Conservation (phyloP, 1,284 basidiomycete species). For the Pseudozyma sp. region DNA sequence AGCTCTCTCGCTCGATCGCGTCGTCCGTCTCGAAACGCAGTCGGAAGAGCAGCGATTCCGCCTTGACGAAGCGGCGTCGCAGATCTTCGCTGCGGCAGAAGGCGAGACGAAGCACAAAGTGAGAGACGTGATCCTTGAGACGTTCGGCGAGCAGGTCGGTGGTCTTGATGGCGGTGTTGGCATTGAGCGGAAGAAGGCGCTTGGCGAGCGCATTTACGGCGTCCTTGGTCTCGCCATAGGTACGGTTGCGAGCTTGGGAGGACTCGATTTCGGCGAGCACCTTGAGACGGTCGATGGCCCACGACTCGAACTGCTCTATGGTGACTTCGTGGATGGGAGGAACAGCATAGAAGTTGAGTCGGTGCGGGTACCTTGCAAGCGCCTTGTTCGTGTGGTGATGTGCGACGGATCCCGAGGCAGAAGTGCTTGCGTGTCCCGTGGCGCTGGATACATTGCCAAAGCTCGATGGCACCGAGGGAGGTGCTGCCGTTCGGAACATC, state of each 20-base stretch:
- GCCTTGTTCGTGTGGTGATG: slow-evolving; percentile 40
- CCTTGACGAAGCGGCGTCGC: slow-evolving; percentile 86
- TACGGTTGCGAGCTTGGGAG: slow-evolving; percentile 83
- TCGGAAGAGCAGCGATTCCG: slow-evolving; percentile 86
- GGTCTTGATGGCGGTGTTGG: slow-evolving; percentile 72
- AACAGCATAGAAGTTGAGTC: slow-evolving; percentile 76
- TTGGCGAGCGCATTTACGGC: slow-evolving; percentile 75
- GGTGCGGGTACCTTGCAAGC: slow-evolving; percentile 53
- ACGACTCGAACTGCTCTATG: slow-evolving; percentile 94
- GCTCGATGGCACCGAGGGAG: slow-evolving; percentile 33
- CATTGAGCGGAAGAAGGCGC: slow-evolving; percentile 80
- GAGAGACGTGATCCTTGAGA: slow-evolving; percentile 87
- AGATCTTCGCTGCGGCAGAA: slow-evolving; percentile 97
- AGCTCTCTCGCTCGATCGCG: slow-evolving; percentile 75
- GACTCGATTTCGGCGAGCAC: slow-evolving; percentile 96
- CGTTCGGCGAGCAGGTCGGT: slow-evolving; percentile 76
- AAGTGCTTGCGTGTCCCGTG: slow-evolving; percentile 23
- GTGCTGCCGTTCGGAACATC: slow-evolving; percentile 49
- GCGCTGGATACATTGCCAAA: slow-evolving; percentile 28
- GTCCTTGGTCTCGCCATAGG: slow-evolving; percentile 79
- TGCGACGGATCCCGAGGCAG: slow-evolving; percentile 37
- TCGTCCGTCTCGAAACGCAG: slow-evolving; percentile 84
- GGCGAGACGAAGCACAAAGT: slow-evolving; percentile 93
- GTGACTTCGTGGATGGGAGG: slow-evolving; percentile 91
- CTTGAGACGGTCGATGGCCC: slow-evolving; percentile 85